Conservation (phyloP, 495 filamentous ascomycete species). For the Aspergillus sparsus region DNA sequence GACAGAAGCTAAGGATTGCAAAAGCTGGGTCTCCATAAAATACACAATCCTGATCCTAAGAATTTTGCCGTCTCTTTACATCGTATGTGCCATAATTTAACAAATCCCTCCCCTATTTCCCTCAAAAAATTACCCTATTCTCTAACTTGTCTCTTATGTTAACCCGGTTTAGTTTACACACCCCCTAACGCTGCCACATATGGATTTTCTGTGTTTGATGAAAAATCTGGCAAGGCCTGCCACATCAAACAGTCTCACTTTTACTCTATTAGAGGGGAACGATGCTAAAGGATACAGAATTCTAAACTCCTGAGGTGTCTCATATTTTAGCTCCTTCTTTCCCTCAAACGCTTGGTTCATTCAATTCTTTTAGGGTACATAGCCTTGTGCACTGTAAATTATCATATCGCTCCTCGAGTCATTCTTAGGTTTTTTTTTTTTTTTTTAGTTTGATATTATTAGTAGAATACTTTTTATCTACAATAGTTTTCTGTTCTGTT, state of each 20-base stretch:
- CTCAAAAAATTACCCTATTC: too few relatives aligned
- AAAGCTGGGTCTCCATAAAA: slow-evolving; percentile 77
- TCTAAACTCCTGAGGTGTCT: background rate
- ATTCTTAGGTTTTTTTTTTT: background rate
- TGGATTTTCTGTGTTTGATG: slow-evolving; percentile 73
- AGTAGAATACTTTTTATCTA: slow-evolving; percentile 5
- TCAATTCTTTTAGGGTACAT: too few relatives aligned
- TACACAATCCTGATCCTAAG: slow-evolving; percentile 69
- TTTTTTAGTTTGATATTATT: background rate
- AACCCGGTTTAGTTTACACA: slow-evolving; percentile 66
- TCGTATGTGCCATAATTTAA: slow-evolving; percentile 50
- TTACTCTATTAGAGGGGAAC: slow-evolving; percentile 46
- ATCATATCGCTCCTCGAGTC: background rate
- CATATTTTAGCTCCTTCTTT: background rate
- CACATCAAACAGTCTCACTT: slow-evolving; percentile 68
- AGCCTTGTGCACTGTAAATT: background rate
- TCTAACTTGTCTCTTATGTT: too few relatives aligned
- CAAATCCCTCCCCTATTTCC: too few relatives aligned
- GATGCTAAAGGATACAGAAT: background rate
- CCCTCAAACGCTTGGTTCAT: too few relatives aligned
- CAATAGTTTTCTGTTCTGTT: background rate
- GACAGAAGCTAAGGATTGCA: background rate
- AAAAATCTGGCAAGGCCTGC: slow-evolving; percentile 67
- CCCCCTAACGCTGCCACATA: slow-evolving; percentile 80
- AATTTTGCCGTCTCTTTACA: slow-evolving; percentile 85